Conservation (phyloP, 164 flowering plant species). For the Macadamia integrifolia region DNA sequence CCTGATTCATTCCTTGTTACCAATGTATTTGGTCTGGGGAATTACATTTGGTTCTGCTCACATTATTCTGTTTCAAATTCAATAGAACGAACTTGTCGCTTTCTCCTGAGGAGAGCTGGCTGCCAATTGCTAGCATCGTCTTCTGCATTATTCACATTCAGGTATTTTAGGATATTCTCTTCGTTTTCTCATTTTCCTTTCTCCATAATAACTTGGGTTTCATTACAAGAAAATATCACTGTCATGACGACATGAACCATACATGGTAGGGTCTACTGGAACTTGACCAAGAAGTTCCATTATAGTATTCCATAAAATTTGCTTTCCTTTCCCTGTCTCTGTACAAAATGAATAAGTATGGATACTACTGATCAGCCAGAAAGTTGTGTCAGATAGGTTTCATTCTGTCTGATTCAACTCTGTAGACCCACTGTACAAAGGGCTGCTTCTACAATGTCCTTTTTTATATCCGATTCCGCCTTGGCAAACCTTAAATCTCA, state of each 20-base stretch:
- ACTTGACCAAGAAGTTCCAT: not conserved
- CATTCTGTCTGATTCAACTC: no score
- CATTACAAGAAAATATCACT: no score
- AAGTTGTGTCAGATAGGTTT: no score
- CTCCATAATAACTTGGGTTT: not conserved
- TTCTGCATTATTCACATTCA: conserved; percentile 79
- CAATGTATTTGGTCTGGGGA: no score
- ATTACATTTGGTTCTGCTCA: not conserved
- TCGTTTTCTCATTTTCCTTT: not conserved
- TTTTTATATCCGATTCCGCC: not conserved
- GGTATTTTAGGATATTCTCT: conserved; percentile 24
- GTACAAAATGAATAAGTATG: no score
- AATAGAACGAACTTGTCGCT: conserved; percentile 74
- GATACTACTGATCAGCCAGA: no score
- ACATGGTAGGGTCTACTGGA: not conserved
- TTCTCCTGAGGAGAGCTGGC: conserved; percentile 95
- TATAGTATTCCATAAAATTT: no score
- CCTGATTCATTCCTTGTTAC: no score
- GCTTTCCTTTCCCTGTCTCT: no score
- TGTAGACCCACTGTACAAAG: no score
- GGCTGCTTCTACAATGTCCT: no score
- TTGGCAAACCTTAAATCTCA: no score
- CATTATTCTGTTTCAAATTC: not conserved
- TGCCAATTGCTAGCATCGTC: conserved; percentile 85
- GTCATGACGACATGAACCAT: not conserved